A percentile compares a stretch with the other conserved stretches of the same genome.
phyloP scores from a whole-genome alignment of 352 stramenopile genomes.

The Pythium biforme region DNA sequence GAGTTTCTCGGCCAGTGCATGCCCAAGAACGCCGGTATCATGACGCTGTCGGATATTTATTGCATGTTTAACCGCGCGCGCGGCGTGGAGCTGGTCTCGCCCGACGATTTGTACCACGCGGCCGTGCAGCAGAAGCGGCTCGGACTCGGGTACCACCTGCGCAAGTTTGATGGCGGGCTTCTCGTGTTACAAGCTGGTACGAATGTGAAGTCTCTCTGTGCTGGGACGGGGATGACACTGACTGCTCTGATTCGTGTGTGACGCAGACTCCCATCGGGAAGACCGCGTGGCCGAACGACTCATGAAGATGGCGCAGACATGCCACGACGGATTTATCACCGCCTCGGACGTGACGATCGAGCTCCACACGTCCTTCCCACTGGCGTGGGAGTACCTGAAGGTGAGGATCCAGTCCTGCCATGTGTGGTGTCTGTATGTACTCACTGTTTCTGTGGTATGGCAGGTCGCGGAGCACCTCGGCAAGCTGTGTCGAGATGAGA shows the following conservation, averaged over 20 bases:
- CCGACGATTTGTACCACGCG: constrained; percentile 95
- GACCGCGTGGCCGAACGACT: constrained; percentile 73
- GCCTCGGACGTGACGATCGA: constrained; percentile 88
- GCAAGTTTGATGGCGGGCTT: constrained; percentile 92
- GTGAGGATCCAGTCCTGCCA: constrained; percentile 25
- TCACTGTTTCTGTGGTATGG: background rate
- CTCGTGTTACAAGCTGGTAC: constrained; percentile 90
- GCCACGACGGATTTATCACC: constrained; percentile 80
- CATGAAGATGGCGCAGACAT: constrained; percentile 73
- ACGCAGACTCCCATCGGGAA: constrained; percentile 79
- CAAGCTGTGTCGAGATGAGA: constrained; percentile 95
- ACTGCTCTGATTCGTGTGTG: background rate
- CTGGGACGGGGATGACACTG: background rate
- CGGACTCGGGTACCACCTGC: constrained; percentile 90
- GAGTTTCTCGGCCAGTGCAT: constrained; percentile 87
- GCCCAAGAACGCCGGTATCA: constrained; percentile 92
- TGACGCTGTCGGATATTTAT: constrained; percentile 98
- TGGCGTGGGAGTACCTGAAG: constrained; percentile 96
- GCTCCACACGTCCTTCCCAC: constrained; percentile 92
- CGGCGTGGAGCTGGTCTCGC: constrained; percentile 96
- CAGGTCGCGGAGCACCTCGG: constrained; percentile 92
- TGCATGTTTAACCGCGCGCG: constrained; percentile 98
- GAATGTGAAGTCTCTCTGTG: background rate
- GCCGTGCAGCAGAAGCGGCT: constrained; percentile 81
- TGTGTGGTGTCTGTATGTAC: background rate